Evolutionary conservation across 164 flowering plant species (phyloP).

Genomic region (Houttuynia cordata): DNA sequence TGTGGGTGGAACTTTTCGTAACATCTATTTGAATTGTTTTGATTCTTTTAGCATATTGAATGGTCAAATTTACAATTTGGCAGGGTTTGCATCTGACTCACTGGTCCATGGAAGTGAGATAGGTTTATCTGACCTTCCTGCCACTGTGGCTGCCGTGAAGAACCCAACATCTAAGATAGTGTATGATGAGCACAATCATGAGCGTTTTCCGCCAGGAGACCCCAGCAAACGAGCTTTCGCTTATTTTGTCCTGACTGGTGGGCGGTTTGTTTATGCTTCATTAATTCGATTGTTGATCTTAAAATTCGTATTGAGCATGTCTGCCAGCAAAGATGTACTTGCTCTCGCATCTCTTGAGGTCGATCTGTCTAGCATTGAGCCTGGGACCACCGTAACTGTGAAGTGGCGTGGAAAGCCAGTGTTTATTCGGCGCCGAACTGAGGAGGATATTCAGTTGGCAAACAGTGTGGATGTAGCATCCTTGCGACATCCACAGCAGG

Average conservation of each 20-base stretch:
- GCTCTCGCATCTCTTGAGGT: conserved; percentile 19
- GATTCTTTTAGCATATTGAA: too few species aligned
- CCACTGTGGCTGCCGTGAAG: conserved; percentile 14
- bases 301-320: conserved; percentile 16
- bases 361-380: conserved; percentile 16
- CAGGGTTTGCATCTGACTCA: conserved; percentile 12
- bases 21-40: too few species aligned
- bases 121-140: conserved; percentile 7
- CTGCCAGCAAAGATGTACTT: conserved; percentile 15
- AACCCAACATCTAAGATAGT: conserved; percentile 14
- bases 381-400: conserved; percentile 16
- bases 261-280: conserved; percentile 16
- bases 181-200: conserved; percentile 16
- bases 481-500: conserved; percentile 15
- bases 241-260: conserved; percentile 16
- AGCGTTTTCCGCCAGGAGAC: conserved; percentile 18
- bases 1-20: too few species aligned
- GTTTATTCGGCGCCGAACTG: conserved; percentile 16
- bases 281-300: conserved; percentile 10
- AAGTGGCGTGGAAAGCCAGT: conserved; percentile 21
- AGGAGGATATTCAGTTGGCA: conserved; percentile 14
- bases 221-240: conserved; percentile 16
- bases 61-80: not conserved
- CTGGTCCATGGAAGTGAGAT: conserved; percentile 5
- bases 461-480: conserved; percentile 16